phyloP scores from a whole-genome alignment of 352 stramenopile species.

The Phytophthora fragariae region DNA sequence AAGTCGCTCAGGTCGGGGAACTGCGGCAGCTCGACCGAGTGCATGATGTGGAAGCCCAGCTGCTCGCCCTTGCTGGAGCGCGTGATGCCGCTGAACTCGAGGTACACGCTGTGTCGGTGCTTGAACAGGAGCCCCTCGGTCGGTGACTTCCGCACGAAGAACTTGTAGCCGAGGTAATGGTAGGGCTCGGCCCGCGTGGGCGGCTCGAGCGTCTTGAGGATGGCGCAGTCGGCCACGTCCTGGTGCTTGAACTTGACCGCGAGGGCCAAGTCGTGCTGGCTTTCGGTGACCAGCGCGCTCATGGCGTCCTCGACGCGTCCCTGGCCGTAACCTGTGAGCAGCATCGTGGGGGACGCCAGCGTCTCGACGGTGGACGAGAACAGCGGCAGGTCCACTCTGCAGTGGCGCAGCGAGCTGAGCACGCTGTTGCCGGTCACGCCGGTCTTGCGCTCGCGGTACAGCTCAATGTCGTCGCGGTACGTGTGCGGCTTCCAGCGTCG shows the following conservation, averaged over 20 bases:
- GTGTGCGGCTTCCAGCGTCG: constrained; percentile 55
- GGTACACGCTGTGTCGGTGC: constrained; percentile 66
- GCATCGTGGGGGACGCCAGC: constrained; percentile 45
- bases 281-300: constrained; percentile 60
- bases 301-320: constrained; percentile 67
- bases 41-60: constrained; percentile 74
- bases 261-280: constrained; percentile 63
- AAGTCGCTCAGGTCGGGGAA: constrained; percentile 57
- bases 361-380: constrained; percentile 40
- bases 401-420: constrained; percentile 34
- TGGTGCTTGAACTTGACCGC: constrained; percentile 66
- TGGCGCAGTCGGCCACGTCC: constrained; percentile 67
- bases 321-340: constrained; percentile 55
- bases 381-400: constrained; percentile 41
- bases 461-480: constrained; percentile 46
- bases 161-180: constrained; percentile 79
- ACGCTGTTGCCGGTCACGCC: constrained; percentile 39
- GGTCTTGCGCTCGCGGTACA: constrained; percentile 52
- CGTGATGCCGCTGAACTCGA: constrained; percentile 65
- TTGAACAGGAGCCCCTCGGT: constrained; percentile 54
- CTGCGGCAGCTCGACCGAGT: constrained; percentile 67
- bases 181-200: constrained; percentile 54
- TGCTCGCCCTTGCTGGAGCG: constrained; percentile 46
- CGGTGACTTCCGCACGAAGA: constrained; percentile 60
- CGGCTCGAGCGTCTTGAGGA: constrained; percentile 63